phyloP scores from a whole-genome alignment of 2,329 filamentous ascomycete species.

The Arthrinium puccinioides region DNA sequence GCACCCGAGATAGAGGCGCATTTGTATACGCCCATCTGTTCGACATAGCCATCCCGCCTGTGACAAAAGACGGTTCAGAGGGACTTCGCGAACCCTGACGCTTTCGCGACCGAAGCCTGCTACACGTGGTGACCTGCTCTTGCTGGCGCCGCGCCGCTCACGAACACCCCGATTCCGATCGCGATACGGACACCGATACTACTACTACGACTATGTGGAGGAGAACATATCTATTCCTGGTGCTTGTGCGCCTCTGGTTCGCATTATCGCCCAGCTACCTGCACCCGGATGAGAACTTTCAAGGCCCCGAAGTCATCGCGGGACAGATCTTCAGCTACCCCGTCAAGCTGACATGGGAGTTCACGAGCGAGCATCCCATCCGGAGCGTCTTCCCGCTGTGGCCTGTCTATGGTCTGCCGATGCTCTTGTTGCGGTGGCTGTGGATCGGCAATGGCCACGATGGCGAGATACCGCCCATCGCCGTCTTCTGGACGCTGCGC shows the following conservation, averaged over 20 bases:
- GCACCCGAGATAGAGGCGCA: too few species aligned
- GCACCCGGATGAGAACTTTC: slow-evolving; percentile 98
- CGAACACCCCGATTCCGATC: too few species aligned
- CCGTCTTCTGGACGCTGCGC: slow-evolving; percentile 84
- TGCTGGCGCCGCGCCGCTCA: too few species aligned
- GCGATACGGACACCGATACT: too few species aligned
- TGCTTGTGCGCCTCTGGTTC: slow-evolving; percentile 87
- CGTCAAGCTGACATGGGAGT: slow-evolving; percentile 90
- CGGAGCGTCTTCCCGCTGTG: slow-evolving; percentile 96
- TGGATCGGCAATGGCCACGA: slow-evolving; percentile 78
- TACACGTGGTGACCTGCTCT: too few species aligned
- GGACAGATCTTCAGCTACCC: slow-evolving; percentile 91
- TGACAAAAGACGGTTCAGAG: too few species aligned
- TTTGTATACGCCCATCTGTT: too few species aligned
- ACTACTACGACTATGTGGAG: slow-evolving; percentile 69
- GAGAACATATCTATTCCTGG: slow-evolving; percentile 76
- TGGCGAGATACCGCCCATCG: slow-evolving; percentile 70
- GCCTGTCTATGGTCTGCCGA: slow-evolving; percentile 89
- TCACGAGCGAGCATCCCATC: slow-evolving; percentile 79
- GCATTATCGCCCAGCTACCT: slow-evolving; percentile 92
- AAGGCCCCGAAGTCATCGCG: slow-evolving; percentile 93
- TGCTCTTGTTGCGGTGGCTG: slow-evolving; percentile 87
- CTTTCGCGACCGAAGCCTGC: too few species aligned
- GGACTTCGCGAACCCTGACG: too few species aligned
- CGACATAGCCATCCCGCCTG: too few species aligned